Base-by-base conservation (phyloP, 352 stramenopile genomes). In the Globisporangium mamillatum region DNA sequence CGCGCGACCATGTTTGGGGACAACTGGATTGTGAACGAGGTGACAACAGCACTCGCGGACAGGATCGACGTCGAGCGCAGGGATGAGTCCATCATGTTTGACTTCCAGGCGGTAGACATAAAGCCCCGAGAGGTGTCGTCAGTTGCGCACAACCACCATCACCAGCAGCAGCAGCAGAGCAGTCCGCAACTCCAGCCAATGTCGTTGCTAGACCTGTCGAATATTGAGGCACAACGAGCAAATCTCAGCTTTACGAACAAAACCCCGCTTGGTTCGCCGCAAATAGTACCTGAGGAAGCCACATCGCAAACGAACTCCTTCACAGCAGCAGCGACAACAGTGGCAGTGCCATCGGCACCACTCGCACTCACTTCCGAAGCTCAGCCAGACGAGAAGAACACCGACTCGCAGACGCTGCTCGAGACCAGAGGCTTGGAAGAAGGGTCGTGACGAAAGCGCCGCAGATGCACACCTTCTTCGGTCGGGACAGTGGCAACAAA, bases 11-110 rank as follows among this genome's bases (percentile, higher is more conserved):
- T 68, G 46, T 68, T 68, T 12, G 63, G 52, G 8, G 52, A 41
- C 14, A 29, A 55, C 18, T 63, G 52, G 63, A 56, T 52, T 24
- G 34, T 68, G 22, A 44, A 29, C 20, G 63, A 63, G 2, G 63
- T 41, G 3, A 53, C 52, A 16, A 20, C 50, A 1, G 63, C 36
- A 24, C 52, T 68, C 18, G 63, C 25, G 3, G 32, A 24, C 24
- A 63, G 54, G 34, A 68, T 56, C n/a, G 60, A 66, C 46, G 25
- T 44, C 12, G 60, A 55, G 16, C 25, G 34, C 25, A 20, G 44
- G 7, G 60, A 59, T 9, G 41, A 66, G 9, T 58, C 41, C 16
- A 48, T 59, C 60, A 27, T 66, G 9, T 66, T 66, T 25, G 60
- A 27, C 22, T 66, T 66, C 41, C 60, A 66, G 44, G n/a, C 46